Base-by-base conservation (phyloP, 225 moss, liverwort and hornwort species). In the Pseudoscleropodium purum region DNA sequence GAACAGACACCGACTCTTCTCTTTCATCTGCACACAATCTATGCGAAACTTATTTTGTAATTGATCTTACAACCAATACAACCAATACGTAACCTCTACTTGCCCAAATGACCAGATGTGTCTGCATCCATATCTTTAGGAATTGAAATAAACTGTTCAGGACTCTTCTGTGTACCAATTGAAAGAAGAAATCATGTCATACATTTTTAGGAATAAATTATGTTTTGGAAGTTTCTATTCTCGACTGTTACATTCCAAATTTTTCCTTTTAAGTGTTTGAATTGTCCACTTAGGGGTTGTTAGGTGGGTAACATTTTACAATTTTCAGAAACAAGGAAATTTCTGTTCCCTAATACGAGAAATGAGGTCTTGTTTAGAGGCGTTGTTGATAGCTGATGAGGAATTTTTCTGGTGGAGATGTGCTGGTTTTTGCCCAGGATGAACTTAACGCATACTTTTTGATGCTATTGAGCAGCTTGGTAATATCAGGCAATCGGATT, bases 401-500 rank as follows among this genome's bases (percentile, higher is more conserved):
- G 61, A 80, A 6, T 30, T 26, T 43, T 56, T 57, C 41, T 78
- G 64, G 15, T 24, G 47, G 41, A 84, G 80, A 73, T 59, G 75
- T 25, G 87, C 56, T 67, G 20, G 41, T 3, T 57, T 77, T 75
- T 85, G 37, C 45, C 34, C 39, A n/a, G 73, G 37, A 88, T 75
- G 36, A 77, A 84, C 60, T 89, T 65, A 74, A 72, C 39, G 74
- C 24, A 24, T 39, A 13, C 27, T 47, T 27, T 70, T 83, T 52
- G 27, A 23, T 91, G 94, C 83, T 65, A 25, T 89, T 90, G 87
- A 91, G 89, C 96, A 97, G 97, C 91, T 94, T 98, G 93, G 94
- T 96, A 85, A 92, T 98, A 86, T 97, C 98, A 83, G 98, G 98
- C 66, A 98, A 91, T 78, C 94, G 97, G 90, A 90, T 95, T 82